Percentiles rank a stretch among this genome's conserved stretches.
phyloP scores from a whole-genome alignment of 352 stramenopile genomes.

The Hyaloperonospora brassicae region DNA sequence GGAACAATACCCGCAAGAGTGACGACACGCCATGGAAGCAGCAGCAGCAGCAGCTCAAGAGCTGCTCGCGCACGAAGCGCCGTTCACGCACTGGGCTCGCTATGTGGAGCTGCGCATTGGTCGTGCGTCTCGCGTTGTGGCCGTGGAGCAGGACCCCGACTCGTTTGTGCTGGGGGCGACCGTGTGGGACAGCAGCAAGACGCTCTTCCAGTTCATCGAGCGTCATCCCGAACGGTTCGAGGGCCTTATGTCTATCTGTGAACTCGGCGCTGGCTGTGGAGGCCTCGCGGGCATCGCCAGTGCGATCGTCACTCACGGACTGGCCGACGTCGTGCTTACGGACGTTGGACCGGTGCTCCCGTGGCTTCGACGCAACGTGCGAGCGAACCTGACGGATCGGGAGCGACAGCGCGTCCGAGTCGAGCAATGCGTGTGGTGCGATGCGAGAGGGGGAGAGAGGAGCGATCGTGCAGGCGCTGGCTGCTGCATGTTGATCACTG shows the following conservation, averaged over 20 bases:
- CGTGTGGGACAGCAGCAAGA: constrained; percentile 83
- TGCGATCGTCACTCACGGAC: constrained; percentile 51
- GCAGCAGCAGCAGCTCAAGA: constrained; percentile 44
- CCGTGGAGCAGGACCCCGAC: constrained; percentile 64
- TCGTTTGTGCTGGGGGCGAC: constrained; percentile 79
- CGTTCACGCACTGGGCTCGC: constrained; percentile 76
- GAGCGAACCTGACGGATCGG: constrained; percentile 46
- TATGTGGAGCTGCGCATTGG: constrained; percentile 53
- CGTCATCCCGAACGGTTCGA: constrained; percentile 42
- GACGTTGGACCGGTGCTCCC: constrained; percentile 70
- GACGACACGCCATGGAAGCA: constrained; percentile 30
- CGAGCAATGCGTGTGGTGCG: constrained; percentile 47
- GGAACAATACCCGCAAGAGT: constrained; percentile 3
- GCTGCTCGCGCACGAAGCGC: constrained; percentile 60
- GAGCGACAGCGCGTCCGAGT: constrained; percentile 55
- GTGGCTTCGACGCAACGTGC: constrained; percentile 70
- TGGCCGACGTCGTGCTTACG: constrained; percentile 62
- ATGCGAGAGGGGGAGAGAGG: background rate
- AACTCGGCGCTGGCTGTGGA: constrained; percentile 67
- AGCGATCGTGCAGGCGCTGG: too few species aligned
- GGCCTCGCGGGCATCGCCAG: constrained; percentile 63
- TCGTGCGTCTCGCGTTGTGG: constrained; percentile 37
- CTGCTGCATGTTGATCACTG: background rate
- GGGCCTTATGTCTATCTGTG: constrained; percentile 54
- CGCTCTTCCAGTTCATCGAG: constrained; percentile 81